These are phyloP conservation scores for Solanum paucissectum DNA, from an alignment of 257 asterid species.

Conservation along the genomic window DNA sequence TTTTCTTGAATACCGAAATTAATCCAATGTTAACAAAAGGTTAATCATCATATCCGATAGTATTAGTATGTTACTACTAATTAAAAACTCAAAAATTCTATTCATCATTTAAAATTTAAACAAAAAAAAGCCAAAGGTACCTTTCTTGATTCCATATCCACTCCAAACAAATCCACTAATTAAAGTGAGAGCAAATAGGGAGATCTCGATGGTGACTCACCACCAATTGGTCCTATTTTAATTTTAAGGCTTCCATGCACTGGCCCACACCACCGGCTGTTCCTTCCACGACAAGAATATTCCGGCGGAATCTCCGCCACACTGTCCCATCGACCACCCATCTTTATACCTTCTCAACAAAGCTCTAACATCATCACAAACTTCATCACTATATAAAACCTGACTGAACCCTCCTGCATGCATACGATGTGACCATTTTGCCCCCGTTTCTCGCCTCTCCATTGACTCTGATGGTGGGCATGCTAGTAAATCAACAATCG, in stretches of 20 bases:
- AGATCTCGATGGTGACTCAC: conserved; percentile 1
- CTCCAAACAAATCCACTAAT: conserved; percentile 20
- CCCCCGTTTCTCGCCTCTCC: conserved; percentile 80
- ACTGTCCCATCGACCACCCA: conserved; percentile 83
- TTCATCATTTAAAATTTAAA: not conserved
- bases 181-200: conserved; percentile 22
- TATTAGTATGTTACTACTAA: not conserved
- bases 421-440: conserved; percentile 67
- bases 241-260: conserved; percentile 81
- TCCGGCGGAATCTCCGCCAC: conserved; percentile 53
- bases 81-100: not conserved
- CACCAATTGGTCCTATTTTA: conserved; percentile 9
- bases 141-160: conserved; percentile 12
- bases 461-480: conserved; percentile 51
- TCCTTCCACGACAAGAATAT: conserved; percentile 95
- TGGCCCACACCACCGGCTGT: conserved; percentile 98
- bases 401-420: conserved; percentile 57
- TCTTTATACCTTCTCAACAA: conserved; percentile 83
- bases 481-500: conserved; percentile 77
- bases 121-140: not conserved
- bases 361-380: conserved; percentile 86
- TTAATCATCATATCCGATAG: not conserved
- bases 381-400: conserved; percentile 57
- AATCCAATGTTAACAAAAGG: conserved; percentile 2
- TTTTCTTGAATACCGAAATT: not conserved